Conservation (phyloP, 2,329 filamentous ascomycete genomes). For the Ustilaginoidea virens region DNA sequence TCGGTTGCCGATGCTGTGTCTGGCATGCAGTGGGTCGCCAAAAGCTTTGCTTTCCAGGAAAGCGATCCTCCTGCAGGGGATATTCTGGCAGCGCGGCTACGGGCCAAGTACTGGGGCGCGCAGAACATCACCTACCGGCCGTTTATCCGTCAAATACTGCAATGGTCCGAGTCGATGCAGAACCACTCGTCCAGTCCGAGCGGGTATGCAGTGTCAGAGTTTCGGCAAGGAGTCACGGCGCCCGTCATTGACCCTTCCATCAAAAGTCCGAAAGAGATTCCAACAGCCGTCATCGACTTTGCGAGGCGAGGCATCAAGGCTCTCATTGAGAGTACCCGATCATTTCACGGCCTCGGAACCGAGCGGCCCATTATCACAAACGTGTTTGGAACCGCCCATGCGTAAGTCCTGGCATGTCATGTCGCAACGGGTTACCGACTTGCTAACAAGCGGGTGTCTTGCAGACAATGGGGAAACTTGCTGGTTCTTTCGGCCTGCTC, state of each 20-base stretch:
- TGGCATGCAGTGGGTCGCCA: conserved; percentile 30
- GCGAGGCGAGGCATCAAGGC: conserved; percentile 53
- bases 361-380: conserved; percentile 79
- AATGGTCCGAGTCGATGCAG: conserved; percentile 25
- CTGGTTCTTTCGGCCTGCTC: conserved; percentile 77
- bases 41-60: conserved; percentile 42
- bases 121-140: conserved; percentile 80
- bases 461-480: conserved; percentile 91
- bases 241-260: conserved; percentile 22
- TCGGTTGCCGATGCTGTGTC: conserved; percentile 27
- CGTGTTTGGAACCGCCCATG: conserved; percentile 86
- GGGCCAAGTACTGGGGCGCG: conserved; percentile 90
- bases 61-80: conserved; percentile 55
- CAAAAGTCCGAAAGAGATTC: conserved; percentile 23
- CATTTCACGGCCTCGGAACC: conserved; percentile 53
- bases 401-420: conserved; percentile 61
- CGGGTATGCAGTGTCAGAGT: conserved; percentile 18
- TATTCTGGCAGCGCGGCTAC: conserved; percentile 68
- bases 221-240: conserved; percentile 19
- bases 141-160: conserved; percentile 44
- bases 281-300: conserved; percentile 32
- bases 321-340: conserved; percentile 70
- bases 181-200: conserved; percentile 18
- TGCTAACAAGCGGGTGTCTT: conserved; percentile 6
- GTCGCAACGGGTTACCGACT: not conserved